Base-by-base conservation (phyloP, 495 filamentous ascomycete species). In the Hypomontagnella monticulosa region DNA sequence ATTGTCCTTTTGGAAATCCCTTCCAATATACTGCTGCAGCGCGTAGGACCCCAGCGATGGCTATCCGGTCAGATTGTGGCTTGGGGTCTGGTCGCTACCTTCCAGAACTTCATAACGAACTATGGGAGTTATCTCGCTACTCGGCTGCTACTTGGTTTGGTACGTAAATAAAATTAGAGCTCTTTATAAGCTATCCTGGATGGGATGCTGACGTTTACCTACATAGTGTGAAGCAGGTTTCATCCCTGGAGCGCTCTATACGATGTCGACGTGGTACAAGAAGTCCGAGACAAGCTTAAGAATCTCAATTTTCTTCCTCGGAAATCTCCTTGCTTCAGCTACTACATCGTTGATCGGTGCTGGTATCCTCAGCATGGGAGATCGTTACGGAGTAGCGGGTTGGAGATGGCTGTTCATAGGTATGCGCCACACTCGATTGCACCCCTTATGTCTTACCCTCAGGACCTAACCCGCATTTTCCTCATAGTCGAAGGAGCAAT, bases 321-420 rank as follows among this genome's bases (percentile, higher is more conserved):
- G 85, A 50, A 67, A 76, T 41, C 63, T 75, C 69, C 74, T 86
- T 19, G 84, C 82, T 7, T 78, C 81, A 18, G 85, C 84, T 0
- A 81, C 80, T 0, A 81, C 81, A 0, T 82, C 79, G 42, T 71
- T 87, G 27, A 79, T 88, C 52, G 84, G 79, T 1, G 80, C 79
- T 16, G 83, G 78, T 8, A 71, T 81, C n/a, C 74, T 86, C 9
- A 75, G 78, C 36, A 78, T 89, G 60, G 65, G 78, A 27, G 85
- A 85, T 1, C 67, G 78, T 11, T 56, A 69, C 47, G 83, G 82
- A 0, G 60, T 86, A 4, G 69, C 77, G 2, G 86, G 87, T 0
- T 89, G 87, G 87, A 79, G 82, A 54, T 89, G 87, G 87, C 78
- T 89, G 4, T 88, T 88, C 70, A 67, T 86, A 4, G 66, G 79